Conservation (phyloP, 1,139 yeast species). For the Petasospora rhodanensis region DNA sequence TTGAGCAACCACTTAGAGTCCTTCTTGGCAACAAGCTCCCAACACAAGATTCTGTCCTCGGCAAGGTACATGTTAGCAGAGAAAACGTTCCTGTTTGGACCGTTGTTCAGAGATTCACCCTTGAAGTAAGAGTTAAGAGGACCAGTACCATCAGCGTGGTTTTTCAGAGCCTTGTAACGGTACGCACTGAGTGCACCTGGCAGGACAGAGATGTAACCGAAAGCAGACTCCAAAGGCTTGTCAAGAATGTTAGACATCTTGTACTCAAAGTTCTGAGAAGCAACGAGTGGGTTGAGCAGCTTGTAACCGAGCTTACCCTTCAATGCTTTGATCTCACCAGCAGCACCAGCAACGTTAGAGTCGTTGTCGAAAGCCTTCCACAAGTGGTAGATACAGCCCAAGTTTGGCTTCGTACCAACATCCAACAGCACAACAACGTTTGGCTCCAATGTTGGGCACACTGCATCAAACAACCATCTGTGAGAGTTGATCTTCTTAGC, state of each 20-base stretch:
- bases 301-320: conserved; percentile 82
- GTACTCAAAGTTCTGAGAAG: conserved; percentile 95
- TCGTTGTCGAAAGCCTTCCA: conserved; percentile 98
- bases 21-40: conserved; percentile 92
- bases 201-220: conserved; percentile 88
- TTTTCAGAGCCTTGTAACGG: conserved; percentile 79
- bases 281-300: conserved; percentile 84
- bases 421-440: conserved; percentile 80
- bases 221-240: conserved; percentile 88
- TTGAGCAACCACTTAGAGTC: conserved; percentile 88
- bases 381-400: conserved; percentile 77
- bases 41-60: conserved; percentile 93
- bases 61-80: conserved; percentile 97
- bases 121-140: conserved; percentile 85
- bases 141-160: conserved; percentile 88
- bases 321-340: conserved; percentile 94
- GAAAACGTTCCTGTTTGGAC: conserved; percentile 66
- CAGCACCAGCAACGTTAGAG: conserved; percentile 96
- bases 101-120: conserved; percentile 68
- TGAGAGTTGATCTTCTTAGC: conserved; percentile 91
- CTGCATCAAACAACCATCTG: conserved; percentile 90
- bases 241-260: conserved; percentile 94
- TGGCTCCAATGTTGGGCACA: conserved; percentile 87
- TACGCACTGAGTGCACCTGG: conserved; percentile 98
- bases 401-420: conserved; percentile 89